Evolutionary conservation across 495 filamentous ascomycete genomes (phyloP).

Genomic region (Lasiosphaeria ovina): DNA sequence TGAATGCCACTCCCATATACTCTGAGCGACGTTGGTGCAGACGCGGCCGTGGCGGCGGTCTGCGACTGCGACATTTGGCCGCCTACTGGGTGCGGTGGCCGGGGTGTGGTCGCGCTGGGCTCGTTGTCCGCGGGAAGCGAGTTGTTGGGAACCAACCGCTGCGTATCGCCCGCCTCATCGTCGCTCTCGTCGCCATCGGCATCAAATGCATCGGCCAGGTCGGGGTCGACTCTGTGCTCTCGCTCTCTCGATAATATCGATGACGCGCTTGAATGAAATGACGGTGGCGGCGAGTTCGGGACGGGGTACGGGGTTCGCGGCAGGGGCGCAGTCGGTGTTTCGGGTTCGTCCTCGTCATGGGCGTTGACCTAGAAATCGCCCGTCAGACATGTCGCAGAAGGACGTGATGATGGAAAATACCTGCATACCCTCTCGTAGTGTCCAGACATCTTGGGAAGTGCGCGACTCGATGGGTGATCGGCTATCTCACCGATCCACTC

Average conservation of each 20-base stretch:
- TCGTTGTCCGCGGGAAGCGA: slow-evolving; percentile 38
- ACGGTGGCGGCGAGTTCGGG: slow-evolving; percentile 87
- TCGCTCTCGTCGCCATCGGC: slow-evolving; percentile 69
- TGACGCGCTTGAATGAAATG: slow-evolving; percentile 82
- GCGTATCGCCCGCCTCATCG: slow-evolving; percentile 76
- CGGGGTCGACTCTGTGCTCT: slow-evolving; percentile 56
- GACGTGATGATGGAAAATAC: neutral
- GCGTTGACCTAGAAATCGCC: slow-evolving; percentile 39
- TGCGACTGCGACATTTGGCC: slow-evolving; percentile 22
- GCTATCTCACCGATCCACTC: neutral
- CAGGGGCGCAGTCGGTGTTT: slow-evolving; percentile 34
- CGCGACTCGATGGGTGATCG: slow-evolving; percentile 2
- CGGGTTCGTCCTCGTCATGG: slow-evolving; percentile 45
- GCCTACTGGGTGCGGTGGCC: slow-evolving; percentile 16
- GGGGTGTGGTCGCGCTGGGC: slow-evolving; percentile 13
- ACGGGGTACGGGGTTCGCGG: slow-evolving; percentile 45
- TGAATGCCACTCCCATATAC: slow-evolving; percentile 66
- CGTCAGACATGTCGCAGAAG: slow-evolving; percentile 1
- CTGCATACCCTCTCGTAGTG: slow-evolving; percentile 81
- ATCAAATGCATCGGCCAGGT: slow-evolving; percentile 88
- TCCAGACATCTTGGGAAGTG: slow-evolving; percentile 64
- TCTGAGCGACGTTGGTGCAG: slow-evolving; percentile 22
- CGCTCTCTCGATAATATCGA: slow-evolving; percentile 59
- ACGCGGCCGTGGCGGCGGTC: slow-evolving; percentile 4
- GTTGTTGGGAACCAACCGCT: slow-evolving; percentile 76